Base-by-base conservation (phyloP, 306 rosid species). In the Castanea sativa region DNA sequence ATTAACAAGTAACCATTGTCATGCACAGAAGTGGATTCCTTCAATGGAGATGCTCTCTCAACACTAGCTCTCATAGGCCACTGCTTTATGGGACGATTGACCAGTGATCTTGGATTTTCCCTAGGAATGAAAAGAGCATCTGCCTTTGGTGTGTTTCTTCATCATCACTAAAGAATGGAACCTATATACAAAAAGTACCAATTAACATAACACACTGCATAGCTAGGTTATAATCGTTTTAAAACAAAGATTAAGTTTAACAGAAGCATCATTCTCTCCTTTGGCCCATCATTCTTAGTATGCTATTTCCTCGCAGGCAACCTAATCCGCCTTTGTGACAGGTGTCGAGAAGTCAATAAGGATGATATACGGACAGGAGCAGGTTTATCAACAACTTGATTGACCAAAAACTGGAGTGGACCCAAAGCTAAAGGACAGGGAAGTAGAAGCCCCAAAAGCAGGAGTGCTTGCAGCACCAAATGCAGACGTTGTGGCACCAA, bases 41-140 rank as follows among this genome's bases (percentile, higher is more conserved):
- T 91, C 9, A 75, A 57, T 77, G 90, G 73, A 23, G 89, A 87
- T 41, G 87, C 45, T 79, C 88, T 96, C 80, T 89, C 94, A 20
- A 78, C 74, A 80, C 87, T 86, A 59, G 85, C 82, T 79, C 83
- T 93, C 19, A 79, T 74, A 55, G 94, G 94, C 93, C 94, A 89
- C 80, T 89, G 98, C 73, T 96, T 98, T 77, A 83, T 79, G 25
- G 97, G 96, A 76, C 90, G 85, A 81, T 93, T 93, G 76, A 96
- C 91, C 76, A 96, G 90, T 16, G 97, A 91, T 90, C 99, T 91
- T n/a, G 99, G 99, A 75, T 96, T 96, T 85, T 96, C 99, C 83
- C 99, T 90, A 53, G 98, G 96, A 87, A 90, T 85, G 79, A 93
- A 93, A 73, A 93, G 92, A 69, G 96, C 97, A 86, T 96, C 98